phyloP scores from a whole-genome alignment of 805 yeast species.

The Candida insectorum region DNA sequence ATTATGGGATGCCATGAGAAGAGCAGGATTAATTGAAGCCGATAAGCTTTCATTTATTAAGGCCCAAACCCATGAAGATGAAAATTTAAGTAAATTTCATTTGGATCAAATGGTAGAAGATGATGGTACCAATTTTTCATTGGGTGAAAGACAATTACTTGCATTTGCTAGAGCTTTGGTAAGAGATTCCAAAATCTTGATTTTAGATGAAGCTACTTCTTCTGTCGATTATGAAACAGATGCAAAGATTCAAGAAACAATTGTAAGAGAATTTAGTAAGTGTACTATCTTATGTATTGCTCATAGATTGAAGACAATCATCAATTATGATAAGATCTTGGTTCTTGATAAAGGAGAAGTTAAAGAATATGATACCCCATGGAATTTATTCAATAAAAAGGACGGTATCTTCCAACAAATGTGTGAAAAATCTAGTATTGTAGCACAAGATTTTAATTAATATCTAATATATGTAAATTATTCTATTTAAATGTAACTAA shows the following conservation, averaged over 20 bases:
- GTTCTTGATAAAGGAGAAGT: conserved; percentile 81
- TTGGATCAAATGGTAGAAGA: conserved; percentile 50
- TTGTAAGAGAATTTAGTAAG: conserved; percentile 57
- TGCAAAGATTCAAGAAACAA: conserved; percentile 71
- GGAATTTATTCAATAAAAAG: conserved; percentile 49
- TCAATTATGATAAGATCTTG: conserved; percentile 70
- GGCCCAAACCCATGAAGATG: conserved; percentile 22
- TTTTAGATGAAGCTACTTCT: conserved; percentile 80
- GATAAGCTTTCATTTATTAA: conserved; percentile 20
- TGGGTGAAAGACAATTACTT: conserved; percentile 74
- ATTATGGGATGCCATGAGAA: conserved; percentile 56
- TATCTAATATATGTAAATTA: not conserved
- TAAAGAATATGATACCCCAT: conserved; percentile 73
- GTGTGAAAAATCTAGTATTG: conserved; percentile 55
- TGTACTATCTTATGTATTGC: conserved; percentile 86
- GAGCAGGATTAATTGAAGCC: conserved; percentile 50
- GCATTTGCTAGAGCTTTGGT: conserved; percentile 86
- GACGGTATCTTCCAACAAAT: conserved; percentile 60
- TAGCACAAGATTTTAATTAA: conserved; percentile 38
- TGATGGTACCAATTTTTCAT: conserved; percentile 68
- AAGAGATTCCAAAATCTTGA: conserved; percentile 67
- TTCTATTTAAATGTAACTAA: too few species aligned
- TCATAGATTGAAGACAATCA: conserved; percentile 72
- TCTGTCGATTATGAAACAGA: conserved; percentile 86
- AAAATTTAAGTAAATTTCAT: conserved; percentile 34